Conservation (phyloP, 176 grass and related monocot genomes). For the Bolboschoenus planiculmis region DNA sequence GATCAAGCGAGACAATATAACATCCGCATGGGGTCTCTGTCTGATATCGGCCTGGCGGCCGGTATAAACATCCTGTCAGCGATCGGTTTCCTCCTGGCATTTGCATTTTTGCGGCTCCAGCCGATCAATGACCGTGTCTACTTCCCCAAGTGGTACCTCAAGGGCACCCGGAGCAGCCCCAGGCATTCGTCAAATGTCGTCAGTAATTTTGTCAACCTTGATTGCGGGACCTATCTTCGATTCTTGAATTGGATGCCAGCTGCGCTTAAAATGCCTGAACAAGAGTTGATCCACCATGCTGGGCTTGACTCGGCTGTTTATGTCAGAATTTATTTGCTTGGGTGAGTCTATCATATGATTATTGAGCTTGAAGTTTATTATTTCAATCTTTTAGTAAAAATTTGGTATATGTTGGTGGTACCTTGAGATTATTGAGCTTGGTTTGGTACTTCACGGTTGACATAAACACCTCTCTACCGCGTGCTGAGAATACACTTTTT, state of each 20-base stretch:
- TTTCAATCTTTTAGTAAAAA: neutral
- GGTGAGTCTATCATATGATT: slow-evolving; percentile 29
- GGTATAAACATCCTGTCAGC: slow-evolving; percentile 80
- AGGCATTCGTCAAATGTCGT: slow-evolving; percentile 35
- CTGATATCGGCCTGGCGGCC: slow-evolving; percentile 57
- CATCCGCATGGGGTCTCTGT: slow-evolving; percentile 50
- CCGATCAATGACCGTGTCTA: slow-evolving; percentile 87
- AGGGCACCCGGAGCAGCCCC: slow-evolving; percentile 81
- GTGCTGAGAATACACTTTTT: neutral
- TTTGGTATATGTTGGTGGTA: neutral
- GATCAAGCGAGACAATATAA: neutral
- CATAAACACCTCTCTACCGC: neutral
- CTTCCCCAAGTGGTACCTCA: slow-evolving; percentile 96
- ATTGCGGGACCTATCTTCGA: slow-evolving; percentile 61
- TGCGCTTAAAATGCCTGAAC: slow-evolving; percentile 87
- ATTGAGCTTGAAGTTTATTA: neutral
- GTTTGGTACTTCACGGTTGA: neutral
- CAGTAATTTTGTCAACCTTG: slow-evolving; percentile 72
- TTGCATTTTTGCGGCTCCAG: slow-evolving; percentile 73
- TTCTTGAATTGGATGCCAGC: slow-evolving; percentile 98
- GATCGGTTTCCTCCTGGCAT: slow-evolving; percentile 63
- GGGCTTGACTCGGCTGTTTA: slow-evolving; percentile 84
- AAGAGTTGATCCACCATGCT: slow-evolving; percentile 73
- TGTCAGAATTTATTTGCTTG: slow-evolving; percentile 81
- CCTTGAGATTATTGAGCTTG: neutral